A percentile compares a stretch with the other conserved stretches of the same genome.
Conservation (phyloP, 1,284 basidiomycete genomes). For the Tilletia walkeri region DNA sequence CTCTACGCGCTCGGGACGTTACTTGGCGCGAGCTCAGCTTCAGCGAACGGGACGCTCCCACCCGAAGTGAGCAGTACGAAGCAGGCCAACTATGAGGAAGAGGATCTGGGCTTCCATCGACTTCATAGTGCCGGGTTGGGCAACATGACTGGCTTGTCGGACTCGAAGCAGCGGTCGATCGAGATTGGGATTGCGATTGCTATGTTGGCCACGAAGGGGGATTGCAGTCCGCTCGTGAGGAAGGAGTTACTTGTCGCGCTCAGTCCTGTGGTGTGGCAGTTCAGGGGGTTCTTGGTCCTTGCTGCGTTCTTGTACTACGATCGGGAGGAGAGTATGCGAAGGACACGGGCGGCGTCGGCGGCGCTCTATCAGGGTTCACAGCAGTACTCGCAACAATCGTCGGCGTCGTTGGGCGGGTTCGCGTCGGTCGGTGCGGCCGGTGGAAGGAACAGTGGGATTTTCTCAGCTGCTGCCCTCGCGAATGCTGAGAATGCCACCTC, state of each 20-base stretch:
- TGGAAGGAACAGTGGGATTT: background rate
- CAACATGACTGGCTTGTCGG: slow-evolving; percentile 72
- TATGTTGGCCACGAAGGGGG: slow-evolving; percentile 74
- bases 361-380: slow-evolving; percentile 10
- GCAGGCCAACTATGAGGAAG: slow-evolving; percentile 19
- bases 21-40: slow-evolving; percentile 67
- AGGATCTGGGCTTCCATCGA: slow-evolving; percentile 20
- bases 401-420: slow-evolving; percentile 8
- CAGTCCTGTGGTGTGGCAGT: slow-evolving; percentile 89
- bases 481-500: slow-evolving; percentile 11
- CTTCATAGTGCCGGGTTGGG: slow-evolving; percentile 74
- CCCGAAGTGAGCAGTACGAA: background rate
- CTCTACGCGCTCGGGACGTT: slow-evolving; percentile 90
- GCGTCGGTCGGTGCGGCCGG: background rate
- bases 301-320: slow-evolving; percentile 96
- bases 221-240: slow-evolving; percentile 91
- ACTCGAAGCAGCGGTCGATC: slow-evolving; percentile 68
- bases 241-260: slow-evolving; percentile 91
- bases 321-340: slow-evolving; percentile 59
- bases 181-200: slow-evolving; percentile 64
- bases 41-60: slow-evolving; percentile 4
- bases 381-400: background rate
- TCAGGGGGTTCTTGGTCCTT: slow-evolving; percentile 90
- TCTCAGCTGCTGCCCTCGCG: background rate
- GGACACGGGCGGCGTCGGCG: slow-evolving; percentile 30